Base-by-base conservation (phyloP, 345 rosid species). In the Populus deltoides region DNA sequence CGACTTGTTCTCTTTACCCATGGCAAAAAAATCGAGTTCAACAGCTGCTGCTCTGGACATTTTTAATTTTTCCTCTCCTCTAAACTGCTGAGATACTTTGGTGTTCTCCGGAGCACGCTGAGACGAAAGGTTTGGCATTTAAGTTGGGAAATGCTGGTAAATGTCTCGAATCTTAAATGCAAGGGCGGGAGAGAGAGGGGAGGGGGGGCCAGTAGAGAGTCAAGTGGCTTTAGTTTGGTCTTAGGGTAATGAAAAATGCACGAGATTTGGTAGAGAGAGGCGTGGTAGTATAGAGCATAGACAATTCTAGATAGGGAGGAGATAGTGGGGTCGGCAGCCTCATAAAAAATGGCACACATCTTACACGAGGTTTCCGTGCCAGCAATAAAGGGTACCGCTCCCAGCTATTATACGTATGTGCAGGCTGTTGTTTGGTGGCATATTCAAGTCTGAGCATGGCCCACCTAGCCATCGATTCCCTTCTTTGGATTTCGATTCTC, bases 11-110 rank as follows among this genome's bases (percentile, higher is more conserved):
- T 85, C 86, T 75, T 88, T 89, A 83, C 85, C 89, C 80, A 87
- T 78, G 59, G 90, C 90, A 45, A 92, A 87, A 84, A 92, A 90
- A 78, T 92, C 97, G 27, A 90, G 97, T 77, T 92, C 97, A 1
- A 86, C 81, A 18, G 85, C 83, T 35, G 86, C 83, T 35, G 81
- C 83, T 76, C 86, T 83, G 8, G 92, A 78, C 94, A 89, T 92
- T 5, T 75, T n/a, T n/a, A n/a, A n/a, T 8, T 10, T 71, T 41
- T 70, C 35, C 45, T 18, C 36, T 8, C 18, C 11, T 5, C 18
- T 15, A 33, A 9, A 16, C 29, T 27, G 36, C 4, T 47, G 9
- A 10, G 65, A 59, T 9, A 59, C 10, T 11, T 18, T 1, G 36
- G 36, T 8, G 59, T 20, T 47, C 17, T 3, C 65, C 24, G 65